Conservation (phyloP, 306 rosid genomes). For the Psophocarpus tetragonolobus region DNA sequence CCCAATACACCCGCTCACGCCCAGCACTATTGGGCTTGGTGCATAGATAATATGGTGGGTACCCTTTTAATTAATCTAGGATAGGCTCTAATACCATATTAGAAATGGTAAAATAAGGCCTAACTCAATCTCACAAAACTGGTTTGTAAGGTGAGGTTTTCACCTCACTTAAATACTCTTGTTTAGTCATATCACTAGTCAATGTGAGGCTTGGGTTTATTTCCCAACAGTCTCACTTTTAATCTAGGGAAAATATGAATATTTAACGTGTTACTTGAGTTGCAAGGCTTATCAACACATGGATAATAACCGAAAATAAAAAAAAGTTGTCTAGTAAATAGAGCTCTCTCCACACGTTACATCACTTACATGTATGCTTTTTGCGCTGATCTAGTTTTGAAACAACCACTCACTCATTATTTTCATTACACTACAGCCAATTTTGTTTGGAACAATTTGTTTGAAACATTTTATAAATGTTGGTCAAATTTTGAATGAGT, state of each 20-base stretch:
- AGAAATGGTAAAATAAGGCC: too few species aligned
- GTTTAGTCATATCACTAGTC: too few species aligned
- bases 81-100: too few species aligned
- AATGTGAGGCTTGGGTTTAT: too few species aligned
- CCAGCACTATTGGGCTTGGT: too few species aligned
- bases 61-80: too few species aligned
- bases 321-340: not conserved
- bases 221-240: constrained; percentile 1
- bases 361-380: not conserved
- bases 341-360: not conserved
- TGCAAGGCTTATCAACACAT: not conserved
- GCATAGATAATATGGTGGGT: too few species aligned
- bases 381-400: not conserved
- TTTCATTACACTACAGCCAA: not conserved
- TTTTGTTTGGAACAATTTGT: not conserved
- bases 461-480: not conserved
- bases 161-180: too few species aligned
- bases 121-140: too few species aligned
- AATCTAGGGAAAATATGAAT: not conserved
- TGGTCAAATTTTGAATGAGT: not conserved
- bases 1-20: too few species aligned
- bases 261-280: not conserved
- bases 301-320: not conserved
- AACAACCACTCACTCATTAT: not conserved
- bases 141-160: too few species aligned